Evolutionary conservation across 2,329 filamentous ascomycete genomes (phyloP).

Genomic region (Polytolypa hystricis): DNA sequence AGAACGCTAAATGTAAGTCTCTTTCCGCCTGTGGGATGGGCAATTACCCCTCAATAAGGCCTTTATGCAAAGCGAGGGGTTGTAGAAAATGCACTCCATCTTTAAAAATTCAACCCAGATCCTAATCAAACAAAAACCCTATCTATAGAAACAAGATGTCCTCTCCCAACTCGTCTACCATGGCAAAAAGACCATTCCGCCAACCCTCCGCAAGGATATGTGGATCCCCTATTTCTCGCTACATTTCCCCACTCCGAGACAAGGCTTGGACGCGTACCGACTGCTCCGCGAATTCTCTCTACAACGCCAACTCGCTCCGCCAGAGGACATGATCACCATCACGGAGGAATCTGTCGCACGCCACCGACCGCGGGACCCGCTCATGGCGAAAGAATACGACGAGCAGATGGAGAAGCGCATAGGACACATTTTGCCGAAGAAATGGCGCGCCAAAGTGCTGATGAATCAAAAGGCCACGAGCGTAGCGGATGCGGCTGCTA

Average conservation of each 20-base stretch:
- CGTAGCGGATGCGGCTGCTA: conserved; percentile 49
- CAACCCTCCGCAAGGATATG: conserved; percentile 48
- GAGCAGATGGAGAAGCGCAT: conserved; percentile 31
- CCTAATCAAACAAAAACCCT: conserved; percentile 1
- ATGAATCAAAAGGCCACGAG: conserved; percentile 57
- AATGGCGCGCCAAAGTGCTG: conserved; percentile 40
- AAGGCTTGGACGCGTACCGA: conserved; percentile 45
- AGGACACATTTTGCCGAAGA: conserved; percentile 36
- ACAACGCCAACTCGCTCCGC: conserved; percentile 46
- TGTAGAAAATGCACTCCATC: background rate
- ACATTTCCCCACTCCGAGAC: conserved; percentile 39
- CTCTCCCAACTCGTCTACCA: conserved; percentile 50
- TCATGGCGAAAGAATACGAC: conserved; percentile 31
- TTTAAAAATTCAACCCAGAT: background rate
- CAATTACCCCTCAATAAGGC: no score
- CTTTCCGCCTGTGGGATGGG: no score
- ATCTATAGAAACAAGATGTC: conserved; percentile 38
- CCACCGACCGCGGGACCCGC: conserved; percentile 27
- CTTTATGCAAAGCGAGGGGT: background rate
- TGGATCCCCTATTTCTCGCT: conserved; percentile 51
- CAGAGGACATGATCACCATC: conserved; percentile 32
- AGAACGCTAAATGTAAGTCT: conserved; percentile 46
- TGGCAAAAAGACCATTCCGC: conserved; percentile 52
- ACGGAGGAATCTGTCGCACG: conserved; percentile 32
- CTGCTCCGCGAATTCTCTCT: conserved; percentile 50